Conservation (phyloP, 1,139 yeast species). For the Scheffersomyces parashehatae region DNA sequence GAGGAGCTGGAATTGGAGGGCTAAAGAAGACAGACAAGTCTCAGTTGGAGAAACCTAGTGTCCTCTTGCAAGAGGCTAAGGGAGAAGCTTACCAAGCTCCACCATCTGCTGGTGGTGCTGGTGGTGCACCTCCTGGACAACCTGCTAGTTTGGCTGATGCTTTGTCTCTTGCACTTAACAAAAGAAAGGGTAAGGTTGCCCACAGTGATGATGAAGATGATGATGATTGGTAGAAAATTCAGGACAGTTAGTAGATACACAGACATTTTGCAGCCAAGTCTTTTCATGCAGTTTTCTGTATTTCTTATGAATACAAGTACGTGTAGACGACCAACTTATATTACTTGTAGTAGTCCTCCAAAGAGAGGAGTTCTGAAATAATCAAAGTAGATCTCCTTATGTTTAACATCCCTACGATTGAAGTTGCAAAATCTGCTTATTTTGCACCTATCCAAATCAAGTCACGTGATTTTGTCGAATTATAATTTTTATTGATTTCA, state of each 20-base stretch:
- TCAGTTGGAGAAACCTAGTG: constrained; percentile 78
- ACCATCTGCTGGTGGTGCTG: constrained; percentile 33
- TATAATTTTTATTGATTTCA: no score
- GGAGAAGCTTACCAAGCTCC: constrained; percentile 50
- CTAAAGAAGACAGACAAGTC: constrained; percentile 80
- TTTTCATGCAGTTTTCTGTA: no score
- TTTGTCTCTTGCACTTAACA: constrained; percentile 78
- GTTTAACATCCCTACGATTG: not conserved
- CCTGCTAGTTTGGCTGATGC: constrained; percentile 81
- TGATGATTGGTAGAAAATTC: constrained; percentile 55
- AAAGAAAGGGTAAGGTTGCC: constrained; percentile 80
- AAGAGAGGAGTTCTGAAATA: not conserved
- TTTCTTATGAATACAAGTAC: no score
- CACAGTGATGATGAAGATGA: constrained; percentile 87
- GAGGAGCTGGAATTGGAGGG: constrained; percentile 70
- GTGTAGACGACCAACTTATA: no score
- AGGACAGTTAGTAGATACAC: no score
- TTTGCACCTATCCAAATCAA: no score
- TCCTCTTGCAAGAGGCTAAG: constrained; percentile 65
- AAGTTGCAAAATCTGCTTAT: not conserved
- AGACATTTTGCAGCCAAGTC: no score
- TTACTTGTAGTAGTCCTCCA: no score
- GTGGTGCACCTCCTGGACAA: constrained; percentile 45
- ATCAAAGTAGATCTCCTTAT: not conserved
- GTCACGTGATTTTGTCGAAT: no score